Evolutionary conservation across 805 yeast genomes (phyloP).

Genomic region (Brettanomyces anomalus): DNA sequence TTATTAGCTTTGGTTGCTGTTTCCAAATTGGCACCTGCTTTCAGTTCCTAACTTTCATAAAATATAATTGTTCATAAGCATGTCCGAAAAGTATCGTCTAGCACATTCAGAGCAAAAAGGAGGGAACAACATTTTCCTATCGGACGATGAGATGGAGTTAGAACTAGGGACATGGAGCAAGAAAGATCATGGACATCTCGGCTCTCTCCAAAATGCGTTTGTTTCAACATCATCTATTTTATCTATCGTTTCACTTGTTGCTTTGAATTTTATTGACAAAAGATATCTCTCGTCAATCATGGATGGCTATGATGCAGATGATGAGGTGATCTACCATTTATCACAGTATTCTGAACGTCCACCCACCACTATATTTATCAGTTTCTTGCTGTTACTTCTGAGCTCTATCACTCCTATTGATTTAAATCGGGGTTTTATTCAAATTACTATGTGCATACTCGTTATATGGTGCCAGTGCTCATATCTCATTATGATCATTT

Average conservation of each 20-base stretch:
- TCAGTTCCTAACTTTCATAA: too few species aligned
- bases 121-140: not conserved
- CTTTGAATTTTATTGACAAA: not conserved
- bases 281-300: not conserved
- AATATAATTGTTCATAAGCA: too few species aligned
- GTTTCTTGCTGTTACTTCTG: constrained; percentile 1
- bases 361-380: constrained; percentile 2
- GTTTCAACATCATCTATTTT: not conserved
- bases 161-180: not conserved
- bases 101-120: not conserved
- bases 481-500: not conserved
- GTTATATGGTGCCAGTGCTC: constrained; percentile 1
- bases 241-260: not conserved
- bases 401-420: not conserved
- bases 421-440: not conserved
- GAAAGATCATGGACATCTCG: not conserved
- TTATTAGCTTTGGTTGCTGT: too few species aligned
- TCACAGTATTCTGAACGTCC: not conserved
- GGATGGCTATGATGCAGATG: not conserved
- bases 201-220: not conserved
- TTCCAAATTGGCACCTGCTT: too few species aligned
- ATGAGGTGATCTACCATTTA: not conserved
- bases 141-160: not conserved
- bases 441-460: not conserved
- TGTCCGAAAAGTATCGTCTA: too few species aligned